Percentiles rank a stretch among this genome's conserved stretches.
Evolutionary conservation across 257 asterid species (phyloP).

Genomic region (Nicotiana knightiana): DNA sequence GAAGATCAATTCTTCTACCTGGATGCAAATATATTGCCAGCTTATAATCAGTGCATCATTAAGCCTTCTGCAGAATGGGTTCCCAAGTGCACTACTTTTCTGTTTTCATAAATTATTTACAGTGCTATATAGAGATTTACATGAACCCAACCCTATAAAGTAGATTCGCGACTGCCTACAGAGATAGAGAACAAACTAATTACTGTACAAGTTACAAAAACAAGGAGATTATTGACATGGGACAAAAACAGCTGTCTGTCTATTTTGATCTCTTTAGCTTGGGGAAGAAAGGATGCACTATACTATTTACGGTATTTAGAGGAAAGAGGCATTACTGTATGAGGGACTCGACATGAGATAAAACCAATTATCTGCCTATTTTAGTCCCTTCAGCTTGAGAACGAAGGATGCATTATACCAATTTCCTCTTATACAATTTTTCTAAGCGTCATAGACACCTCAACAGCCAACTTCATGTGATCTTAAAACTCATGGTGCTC

Average conservation of each 20-base stretch:
- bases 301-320: neutral
- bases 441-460: neutral
- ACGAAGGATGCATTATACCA: neutral
- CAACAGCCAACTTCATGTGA: neutral
- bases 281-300: neutral
- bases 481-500: neutral
- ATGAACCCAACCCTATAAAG: too few relatives aligned
- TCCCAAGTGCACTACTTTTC: too few relatives aligned
- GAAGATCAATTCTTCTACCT: too few relatives aligned
- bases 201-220: neutral
- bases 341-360: neutral
- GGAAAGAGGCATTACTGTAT: too few relatives aligned
- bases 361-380: neutral
- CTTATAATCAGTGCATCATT: too few relatives aligned
- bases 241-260: neutral
- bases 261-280: neutral
- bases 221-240: neutral
- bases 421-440: neutral
- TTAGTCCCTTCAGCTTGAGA: neutral
- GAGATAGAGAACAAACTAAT: neutral
- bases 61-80: too few relatives aligned
- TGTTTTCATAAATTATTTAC: too few relatives aligned
- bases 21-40: too few relatives aligned
- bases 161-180: neutral
- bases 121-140: too few relatives aligned